Base-by-base conservation (phyloP, 768 basidiomycete genomes). In the Cyclocybe cylindracea region DNA sequence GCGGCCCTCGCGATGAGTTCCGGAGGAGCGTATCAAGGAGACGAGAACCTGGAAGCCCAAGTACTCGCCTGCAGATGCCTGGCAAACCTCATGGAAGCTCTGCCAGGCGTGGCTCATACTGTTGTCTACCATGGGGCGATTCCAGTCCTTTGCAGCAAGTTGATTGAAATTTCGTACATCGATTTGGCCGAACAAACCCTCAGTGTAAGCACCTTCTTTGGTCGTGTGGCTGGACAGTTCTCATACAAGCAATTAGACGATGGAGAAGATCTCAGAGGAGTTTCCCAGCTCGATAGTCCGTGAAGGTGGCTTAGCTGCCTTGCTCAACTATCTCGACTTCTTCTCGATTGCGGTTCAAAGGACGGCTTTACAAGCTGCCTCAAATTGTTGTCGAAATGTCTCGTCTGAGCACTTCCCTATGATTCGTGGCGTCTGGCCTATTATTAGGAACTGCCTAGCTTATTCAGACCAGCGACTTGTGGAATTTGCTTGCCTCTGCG, bases 121-220 rank as follows among this genome's bases (percentile, higher is more conserved):
- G 87, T 99, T 60, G 96, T 98, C 36, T 92, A 97, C 67, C 91
- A 96, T 62, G 96, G 96, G n/a, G 97, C 96, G 13, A 95, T 99
- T 51, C 94, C 94, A 13, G 94, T 96, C 32, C 80, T 99, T 42
- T 98, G 96, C 82, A 90, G 90, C 81, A 98, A 99, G 69, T 74
- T 99, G 54, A 85, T 93, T 66, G 93, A 97, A 71, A 99, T 99
- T 51, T 91, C 92, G 18, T 97, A 95, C 66, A 98, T 99, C 59
- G 97, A 99, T 70, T 78, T 99, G 41, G 97, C 97, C 10, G 97
- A 98, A 67, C 97, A 99, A 73, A 98, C 96, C 7, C 74, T 99
- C 58, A 95, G 92, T 65, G 96, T 98, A 76, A 76, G 94, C 46
- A 18, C 14, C 37, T 10, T 34, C 48, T 58, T 60, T 34, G 44